Evolutionary conservation across 257 asterid species (phyloP).

Genomic region (Ballota nigra): DNA sequence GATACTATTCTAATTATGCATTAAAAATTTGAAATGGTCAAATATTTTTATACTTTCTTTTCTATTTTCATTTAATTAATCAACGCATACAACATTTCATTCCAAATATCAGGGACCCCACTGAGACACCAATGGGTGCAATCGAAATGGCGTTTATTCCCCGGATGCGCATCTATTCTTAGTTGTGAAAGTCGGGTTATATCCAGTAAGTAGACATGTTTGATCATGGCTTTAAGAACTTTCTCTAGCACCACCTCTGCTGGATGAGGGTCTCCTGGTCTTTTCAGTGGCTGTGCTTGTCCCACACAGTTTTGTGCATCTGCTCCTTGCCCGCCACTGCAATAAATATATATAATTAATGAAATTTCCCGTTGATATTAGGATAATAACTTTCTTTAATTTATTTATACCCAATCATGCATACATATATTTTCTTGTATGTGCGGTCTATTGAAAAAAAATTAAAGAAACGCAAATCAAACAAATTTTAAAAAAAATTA

Average conservation of each 20-base stretch:
- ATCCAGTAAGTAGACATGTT: constrained; percentile 31
- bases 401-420: no score
- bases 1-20: no score
- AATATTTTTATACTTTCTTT: neutral
- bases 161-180: constrained; percentile 49
- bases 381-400: no score
- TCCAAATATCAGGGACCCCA: constrained; percentile 49
- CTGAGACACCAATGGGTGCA: constrained; percentile 51
- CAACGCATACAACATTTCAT: constrained; percentile 24
- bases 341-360: neutral
- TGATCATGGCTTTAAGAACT: constrained; percentile 25
- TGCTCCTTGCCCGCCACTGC: constrained; percentile 15
- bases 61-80: constrained; percentile 1
- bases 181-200: constrained; percentile 29
- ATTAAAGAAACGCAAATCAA: no score
- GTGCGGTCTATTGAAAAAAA: no score
- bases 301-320: constrained; percentile 19
- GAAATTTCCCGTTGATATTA: no score
- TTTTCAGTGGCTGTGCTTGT: constrained; percentile 22
- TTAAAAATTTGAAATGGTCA: no score
- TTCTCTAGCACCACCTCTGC: constrained; percentile 37
- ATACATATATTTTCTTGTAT: no score
- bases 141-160: no score
- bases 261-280: constrained; percentile 34
- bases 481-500: no score